phyloP scores from a whole-genome alignment of 352 stramenopile species.

The Globisporangium paroecandrum region DNA sequence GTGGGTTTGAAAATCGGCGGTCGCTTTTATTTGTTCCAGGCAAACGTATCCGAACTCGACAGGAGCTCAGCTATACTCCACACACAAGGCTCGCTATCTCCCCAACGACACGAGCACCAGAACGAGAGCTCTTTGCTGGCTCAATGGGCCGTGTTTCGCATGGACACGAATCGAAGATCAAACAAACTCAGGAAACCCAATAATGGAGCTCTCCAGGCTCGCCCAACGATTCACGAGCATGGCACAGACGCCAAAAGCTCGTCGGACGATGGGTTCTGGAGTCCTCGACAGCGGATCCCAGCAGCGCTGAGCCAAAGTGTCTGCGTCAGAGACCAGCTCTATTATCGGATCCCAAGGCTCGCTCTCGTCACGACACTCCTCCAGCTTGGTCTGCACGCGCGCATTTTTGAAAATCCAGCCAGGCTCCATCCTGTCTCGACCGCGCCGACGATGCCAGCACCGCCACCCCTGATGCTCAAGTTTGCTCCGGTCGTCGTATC shows the following conservation, averaged over 20 bases:
- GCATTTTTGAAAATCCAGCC: constrained; percentile 23
- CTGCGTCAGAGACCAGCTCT: not conserved
- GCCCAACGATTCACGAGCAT: too few species aligned
- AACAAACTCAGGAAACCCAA: not conserved
- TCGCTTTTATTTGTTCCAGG: constrained; percentile 32
- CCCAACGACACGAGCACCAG: not conserved
- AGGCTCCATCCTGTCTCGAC: not conserved
- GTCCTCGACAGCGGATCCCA: constrained; percentile 1
- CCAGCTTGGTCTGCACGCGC: constrained; percentile 25
- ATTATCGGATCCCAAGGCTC: constrained; percentile 4
- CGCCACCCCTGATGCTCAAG: constrained; percentile 22
- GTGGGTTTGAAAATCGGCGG: constrained; percentile 31
- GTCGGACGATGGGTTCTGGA: constrained; percentile 7
- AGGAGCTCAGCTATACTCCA: not conserved
- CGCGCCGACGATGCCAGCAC: not conserved
- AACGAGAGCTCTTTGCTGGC: not conserved
- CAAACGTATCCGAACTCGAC: constrained; percentile 5
- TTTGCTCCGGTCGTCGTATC: constrained; percentile 16
- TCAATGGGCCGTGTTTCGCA: constrained; percentile 11
- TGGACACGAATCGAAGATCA: constrained; percentile 7
- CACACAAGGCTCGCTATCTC: not conserved
- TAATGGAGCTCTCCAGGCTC: not conserved
- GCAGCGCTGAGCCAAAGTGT: not conserved
- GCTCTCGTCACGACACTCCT: constrained; percentile 25
- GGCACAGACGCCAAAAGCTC: not conserved